Conservation (phyloP, 768 basidiomycete genomes). For the Suillus ampliporus region DNA sequence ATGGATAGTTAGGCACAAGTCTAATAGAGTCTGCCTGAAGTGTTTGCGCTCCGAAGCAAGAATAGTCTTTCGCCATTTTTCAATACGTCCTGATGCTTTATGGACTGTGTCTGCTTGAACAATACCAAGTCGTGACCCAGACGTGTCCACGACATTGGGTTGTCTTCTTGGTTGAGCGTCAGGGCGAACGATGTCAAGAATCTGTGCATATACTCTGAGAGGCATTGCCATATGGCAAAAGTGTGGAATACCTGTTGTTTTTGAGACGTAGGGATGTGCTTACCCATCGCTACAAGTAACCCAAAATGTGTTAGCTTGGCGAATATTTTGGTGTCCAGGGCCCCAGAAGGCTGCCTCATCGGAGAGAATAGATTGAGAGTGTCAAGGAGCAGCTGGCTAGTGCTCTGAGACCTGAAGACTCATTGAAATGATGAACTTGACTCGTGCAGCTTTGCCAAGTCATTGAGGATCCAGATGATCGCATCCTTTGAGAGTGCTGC, state of each 20-base stretch:
- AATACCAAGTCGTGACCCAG: constrained; percentile 22
- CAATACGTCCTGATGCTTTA: constrained; percentile 65
- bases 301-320: constrained; percentile 78
- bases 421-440: constrained; percentile 70
- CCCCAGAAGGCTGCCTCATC: neutral
- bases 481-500: constrained; percentile 29
- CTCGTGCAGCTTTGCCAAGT: constrained; percentile 71
- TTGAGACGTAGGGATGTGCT: constrained; percentile 62
- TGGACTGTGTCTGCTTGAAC: constrained; percentile 49
- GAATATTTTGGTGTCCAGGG: constrained; percentile 40
- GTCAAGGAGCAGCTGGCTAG: constrained; percentile 69
- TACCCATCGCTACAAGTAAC: constrained; percentile 68
- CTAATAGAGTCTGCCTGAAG: constrained; percentile 71
- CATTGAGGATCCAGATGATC: constrained; percentile 54
- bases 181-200: constrained; percentile 60
- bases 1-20: constrained; percentile 53
- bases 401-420: constrained; percentile 73
- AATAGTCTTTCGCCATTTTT: constrained; percentile 77
- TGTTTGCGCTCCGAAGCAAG: constrained; percentile 73
- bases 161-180: constrained; percentile 15
- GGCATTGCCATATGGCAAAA: neutral
- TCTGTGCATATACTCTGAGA: constrained; percentile 40
- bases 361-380: constrained; percentile 57
- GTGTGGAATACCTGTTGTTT: constrained; percentile 68
- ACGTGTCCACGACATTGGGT: neutral